Conservation (phyloP, 352 stramenopile species). For the Halophytophthora batemanensis region DNA sequence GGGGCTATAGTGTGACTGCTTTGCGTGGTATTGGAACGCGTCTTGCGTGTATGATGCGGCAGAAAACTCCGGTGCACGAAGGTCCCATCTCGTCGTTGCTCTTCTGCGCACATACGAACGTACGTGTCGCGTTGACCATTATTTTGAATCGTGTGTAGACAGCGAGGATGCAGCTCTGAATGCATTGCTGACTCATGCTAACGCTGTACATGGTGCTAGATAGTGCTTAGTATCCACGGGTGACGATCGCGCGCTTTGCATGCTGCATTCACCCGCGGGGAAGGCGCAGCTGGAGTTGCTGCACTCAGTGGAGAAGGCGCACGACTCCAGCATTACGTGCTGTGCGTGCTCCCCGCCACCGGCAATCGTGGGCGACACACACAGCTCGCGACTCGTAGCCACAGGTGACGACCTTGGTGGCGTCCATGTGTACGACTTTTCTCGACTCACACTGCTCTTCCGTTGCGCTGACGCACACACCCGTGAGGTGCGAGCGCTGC, state of each 20-base stretch:
- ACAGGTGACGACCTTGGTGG: conserved; percentile 53
- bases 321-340: conserved; percentile 56
- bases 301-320: conserved; percentile 59
- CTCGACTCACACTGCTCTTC: conserved; percentile 52
- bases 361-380: conserved; percentile 8
- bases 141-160: not conserved
- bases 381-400: conserved; percentile 32
- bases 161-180: not conserved
- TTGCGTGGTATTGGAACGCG: too few relatives aligned
- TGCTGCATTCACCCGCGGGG: conserved; percentile 41
- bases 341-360: conserved; percentile 40
- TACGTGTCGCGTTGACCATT: conserved; percentile 15
- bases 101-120: conserved; percentile 51
- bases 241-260: conserved; percentile 51
- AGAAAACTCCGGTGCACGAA: conserved; percentile 58
- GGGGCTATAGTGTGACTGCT: too few relatives aligned
- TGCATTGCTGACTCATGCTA: not conserved
- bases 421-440: conserved; percentile 66
- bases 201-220: not conserved
- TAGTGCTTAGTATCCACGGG: conserved; percentile 69
- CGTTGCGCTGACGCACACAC: conserved; percentile 40
- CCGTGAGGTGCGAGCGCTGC: conserved; percentile 46
- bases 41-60: not conserved
- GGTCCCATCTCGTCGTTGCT: conserved; percentile 54
- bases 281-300: conserved; percentile 55